Base-by-base conservation (phyloP, 1,139 yeast species). In the Nakaseomyces uthaithaninus region DNA sequence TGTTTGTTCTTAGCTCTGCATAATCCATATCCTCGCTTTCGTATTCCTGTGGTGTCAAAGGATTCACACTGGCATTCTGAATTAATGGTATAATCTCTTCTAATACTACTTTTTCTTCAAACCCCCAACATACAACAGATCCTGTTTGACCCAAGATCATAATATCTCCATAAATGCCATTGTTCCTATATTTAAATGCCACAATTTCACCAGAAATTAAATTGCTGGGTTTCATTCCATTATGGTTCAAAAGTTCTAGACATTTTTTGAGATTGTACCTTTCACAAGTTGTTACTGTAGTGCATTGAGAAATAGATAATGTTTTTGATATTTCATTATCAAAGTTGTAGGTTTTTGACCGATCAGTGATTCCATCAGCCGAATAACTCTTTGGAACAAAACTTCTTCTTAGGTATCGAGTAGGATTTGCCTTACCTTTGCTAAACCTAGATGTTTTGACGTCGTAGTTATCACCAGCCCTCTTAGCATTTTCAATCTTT, bases 21-120 rank as follows among this genome's bases (percentile, higher is more conserved):
- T 68, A 87, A 57, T 87, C 95, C 75, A 87, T 74, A 53, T 87
- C 96, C 54, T 87, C 96, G 31, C 86, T 75, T 52, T 87, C 95
- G 11, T 68, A 65, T 2, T 54, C 59, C 4, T 65, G 65, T 11
- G 37, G 36, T 3, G 41, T 33, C 51, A 78, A 78, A 4, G 72
- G 65, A 4, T 75, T 64, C 1, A 67, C 52, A 45, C 78, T 78
- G 3, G 79, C 74, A 0, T 49, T 48, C 25, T 58, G 55, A 16
- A 82, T 61, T 39, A 72, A 51, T 2, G 77, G 75, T n/a, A 70
- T 47, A 1, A 77, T 52, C 9, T 68, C 61, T 15, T 71, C 67
- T 4, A 63, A 50, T 1, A 65, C 55, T 9, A 61, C 58, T 0
- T 62, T 50, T 51, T 84, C 94, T 10, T 66, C 60, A 51, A 83